Evolutionary conservation across 2,329 filamentous ascomycete genomes (phyloP), one percentile per base, ranked within the genome.

Genomic region (Penicillium hesseltinei): DNA sequence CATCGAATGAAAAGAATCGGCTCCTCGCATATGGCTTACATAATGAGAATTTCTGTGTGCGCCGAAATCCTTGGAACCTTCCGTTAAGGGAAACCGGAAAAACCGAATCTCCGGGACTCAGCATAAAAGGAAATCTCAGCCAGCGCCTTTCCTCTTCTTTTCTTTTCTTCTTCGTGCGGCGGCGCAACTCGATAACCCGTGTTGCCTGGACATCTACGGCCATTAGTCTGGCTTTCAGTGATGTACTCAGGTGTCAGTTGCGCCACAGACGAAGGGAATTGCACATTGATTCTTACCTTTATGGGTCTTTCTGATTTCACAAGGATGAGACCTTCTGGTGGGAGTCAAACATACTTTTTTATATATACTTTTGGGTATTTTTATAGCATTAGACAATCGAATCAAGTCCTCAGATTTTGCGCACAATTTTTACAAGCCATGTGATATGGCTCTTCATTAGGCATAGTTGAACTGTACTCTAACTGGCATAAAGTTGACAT

Each of bases 201-300:
- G 88, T 92, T 92, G 88, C 88, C 89, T 87, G 84, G 81, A 81
- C 87, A 78, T 77, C 73, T 80, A 79, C 70, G 73, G 70, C 63
- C 51, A 65, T 49, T 62, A 44, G 51, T 60, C 57, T 53, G 58
- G 49, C 61, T 56, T 69, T 73, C 65, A 73, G 61, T 80, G 75
- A 77, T 82, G 80, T 78, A 73, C 68, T 76, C 78, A 86, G 86
- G 88, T 87, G 89, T 92, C 89, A 86, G 84, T 88, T 85, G 83
- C 84, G 87, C 85, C 87, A 83, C 84, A 92, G 89, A 90, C 73
- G 60, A 77, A 88, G 78, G 83, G 82, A 89, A 93, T 93, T 92
- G 88, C 88, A 90, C 80, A 75, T 81, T 77, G 80, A 78, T 81
- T 76, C 78, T 73, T 77, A 77, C 76, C 76, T 78, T 78, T 80